Percentiles rank a stretch among this genome's conserved stretches.
These are phyloP conservation scores for Periglandula ipomoeae DNA, from an alignment of 2,329 filamentous ascomycete species.

Conservation along the genomic window DNA sequence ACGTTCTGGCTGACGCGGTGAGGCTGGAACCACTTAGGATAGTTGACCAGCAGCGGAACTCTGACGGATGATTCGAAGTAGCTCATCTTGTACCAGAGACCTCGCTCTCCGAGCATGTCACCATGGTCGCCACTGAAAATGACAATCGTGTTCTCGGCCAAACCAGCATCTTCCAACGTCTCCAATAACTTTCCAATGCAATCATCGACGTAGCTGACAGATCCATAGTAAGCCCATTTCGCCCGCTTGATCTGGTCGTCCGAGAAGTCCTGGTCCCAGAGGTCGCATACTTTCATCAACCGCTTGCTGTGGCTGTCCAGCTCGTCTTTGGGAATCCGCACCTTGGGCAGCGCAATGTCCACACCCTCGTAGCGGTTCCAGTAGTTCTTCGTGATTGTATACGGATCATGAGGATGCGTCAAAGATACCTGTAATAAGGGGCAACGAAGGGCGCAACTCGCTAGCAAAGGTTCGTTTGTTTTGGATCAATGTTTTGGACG, in stretches of 20 bases:
- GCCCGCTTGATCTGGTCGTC: conserved; percentile 81
- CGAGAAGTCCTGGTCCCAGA: conserved; percentile 75
- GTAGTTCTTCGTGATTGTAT: conserved; percentile 87
- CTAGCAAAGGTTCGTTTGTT: neutral
- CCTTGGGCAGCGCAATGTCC: conserved; percentile 74
- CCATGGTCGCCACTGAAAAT: conserved; percentile 92
- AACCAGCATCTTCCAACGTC: conserved; percentile 67
- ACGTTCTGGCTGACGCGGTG: conserved; percentile 76
- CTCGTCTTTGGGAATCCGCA: conserved; percentile 68
- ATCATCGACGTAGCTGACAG: conserved; percentile 89
- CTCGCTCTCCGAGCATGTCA: conserved; percentile 90
- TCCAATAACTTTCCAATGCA: conserved; percentile 76
- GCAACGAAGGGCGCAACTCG: neutral
- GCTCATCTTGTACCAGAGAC: conserved; percentile 96
- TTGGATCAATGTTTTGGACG: neutral
- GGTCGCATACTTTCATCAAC: conserved; percentile 75
- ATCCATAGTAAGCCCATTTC: conserved; percentile 82
- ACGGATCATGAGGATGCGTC: conserved; percentile 90
- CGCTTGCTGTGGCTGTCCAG: conserved; percentile 83
- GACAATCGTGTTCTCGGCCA: conserved; percentile 80
- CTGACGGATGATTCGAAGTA: conserved; percentile 90
- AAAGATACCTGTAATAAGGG: conserved; percentile 57
- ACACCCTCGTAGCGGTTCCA: conserved; percentile 89
- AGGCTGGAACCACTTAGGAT: conserved; percentile 65
- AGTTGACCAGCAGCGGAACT: conserved; percentile 77